Conservation (phyloP, 768 basidiomycete genomes). For the Lactifluus pinguis region DNA sequence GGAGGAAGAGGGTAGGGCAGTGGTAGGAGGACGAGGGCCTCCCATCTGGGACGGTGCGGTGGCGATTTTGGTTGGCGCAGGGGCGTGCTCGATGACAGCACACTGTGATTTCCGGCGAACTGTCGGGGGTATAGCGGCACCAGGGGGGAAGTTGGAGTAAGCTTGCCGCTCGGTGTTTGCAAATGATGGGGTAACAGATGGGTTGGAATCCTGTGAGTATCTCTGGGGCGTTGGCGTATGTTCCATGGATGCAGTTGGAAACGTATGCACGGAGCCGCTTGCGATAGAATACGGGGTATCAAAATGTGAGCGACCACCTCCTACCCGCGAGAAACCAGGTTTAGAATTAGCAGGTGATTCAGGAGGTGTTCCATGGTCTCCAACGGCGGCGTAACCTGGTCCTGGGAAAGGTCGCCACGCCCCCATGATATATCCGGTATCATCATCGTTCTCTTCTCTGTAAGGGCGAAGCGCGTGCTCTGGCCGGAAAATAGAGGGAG, state of each 20-base stretch:
- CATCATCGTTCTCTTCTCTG: slow-evolving; percentile 71
- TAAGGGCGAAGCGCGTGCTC: slow-evolving; percentile 73
- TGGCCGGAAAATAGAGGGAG: slow-evolving; percentile 66
- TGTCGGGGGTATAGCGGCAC: slow-evolving; percentile 49
- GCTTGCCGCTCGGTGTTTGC: slow-evolving; percentile 15
- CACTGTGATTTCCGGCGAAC: slow-evolving; percentile 74
- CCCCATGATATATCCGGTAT: slow-evolving; percentile 81
- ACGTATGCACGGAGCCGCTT: slow-evolving; percentile 23
- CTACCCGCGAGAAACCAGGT: slow-evolving; percentile 78
- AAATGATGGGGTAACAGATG: slow-evolving; percentile 18
- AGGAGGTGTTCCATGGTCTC: slow-evolving; percentile 22
- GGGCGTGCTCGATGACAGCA: slow-evolving; percentile 68
- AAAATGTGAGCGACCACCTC: slow-evolving; percentile 81
- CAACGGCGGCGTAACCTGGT: slow-evolving; percentile 40
- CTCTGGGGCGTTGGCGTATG: slow-evolving; percentile 21
- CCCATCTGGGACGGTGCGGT: not conserved
- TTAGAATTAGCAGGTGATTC: slow-evolving; percentile 20
- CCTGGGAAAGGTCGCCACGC: slow-evolving; percentile 80
- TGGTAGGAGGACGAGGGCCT: not conserved
- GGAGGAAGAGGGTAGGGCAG: not conserved
- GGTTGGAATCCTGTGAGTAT: slow-evolving; percentile 13
- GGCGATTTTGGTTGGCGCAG: not conserved
- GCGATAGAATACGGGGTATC: slow-evolving; percentile 78
- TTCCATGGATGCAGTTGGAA: slow-evolving; percentile 56
- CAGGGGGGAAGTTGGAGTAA: slow-evolving; percentile 39